Conservation (phyloP, 2,329 filamentous ascomycete species). For the Myotisia sp. region DNA sequence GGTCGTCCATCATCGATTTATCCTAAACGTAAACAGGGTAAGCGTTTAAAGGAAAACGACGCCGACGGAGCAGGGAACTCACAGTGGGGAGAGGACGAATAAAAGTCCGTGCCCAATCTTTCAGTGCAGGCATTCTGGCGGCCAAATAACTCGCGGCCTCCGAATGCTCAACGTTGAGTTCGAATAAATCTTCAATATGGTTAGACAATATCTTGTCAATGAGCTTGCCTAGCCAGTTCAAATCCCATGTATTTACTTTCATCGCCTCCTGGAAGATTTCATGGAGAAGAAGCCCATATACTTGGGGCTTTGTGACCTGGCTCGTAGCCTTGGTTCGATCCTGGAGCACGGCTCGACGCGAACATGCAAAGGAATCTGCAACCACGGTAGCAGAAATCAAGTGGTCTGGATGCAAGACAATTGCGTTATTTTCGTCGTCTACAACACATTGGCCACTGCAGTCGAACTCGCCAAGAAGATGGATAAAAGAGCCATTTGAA, state of each 20-base stretch:
- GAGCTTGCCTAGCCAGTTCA: conserved; percentile 48
- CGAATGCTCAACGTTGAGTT: conserved; percentile 59
- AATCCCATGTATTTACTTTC: conserved; percentile 67
- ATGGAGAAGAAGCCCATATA: conserved; percentile 88
- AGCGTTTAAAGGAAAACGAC: not conserved
- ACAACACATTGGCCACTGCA: conserved; percentile 59
- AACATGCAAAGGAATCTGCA: conserved; percentile 88
- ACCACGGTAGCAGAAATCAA: conserved; percentile 89
- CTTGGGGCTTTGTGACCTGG: conserved; percentile 61
- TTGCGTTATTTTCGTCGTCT: conserved; percentile 72
- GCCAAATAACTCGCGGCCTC: conserved; percentile 66
- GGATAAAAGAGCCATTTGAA: conserved; percentile 60
- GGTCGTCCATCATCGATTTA: conserved; percentile 62
- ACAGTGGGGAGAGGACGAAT: conserved; percentile 57
- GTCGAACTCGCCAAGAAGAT: conserved; percentile 70
- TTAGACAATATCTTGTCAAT: conserved; percentile 57
- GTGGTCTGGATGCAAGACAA: conserved; percentile 90
- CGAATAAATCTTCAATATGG: conserved; percentile 80
- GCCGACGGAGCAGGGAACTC: conserved; percentile 16
- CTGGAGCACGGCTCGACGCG: conserved; percentile 79
- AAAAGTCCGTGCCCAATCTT: conserved; percentile 71
- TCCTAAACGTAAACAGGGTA: conserved; percentile 26
- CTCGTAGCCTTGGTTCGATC: conserved; percentile 87
- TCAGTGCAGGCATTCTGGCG: conserved; percentile 69
- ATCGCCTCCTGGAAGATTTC: conserved; percentile 90